A percentile compares a stretch with the other conserved stretches of the same genome.
phyloP scores from a whole-genome alignment of 192 early-diverging fungal genomes.

The Podila epigama region DNA sequence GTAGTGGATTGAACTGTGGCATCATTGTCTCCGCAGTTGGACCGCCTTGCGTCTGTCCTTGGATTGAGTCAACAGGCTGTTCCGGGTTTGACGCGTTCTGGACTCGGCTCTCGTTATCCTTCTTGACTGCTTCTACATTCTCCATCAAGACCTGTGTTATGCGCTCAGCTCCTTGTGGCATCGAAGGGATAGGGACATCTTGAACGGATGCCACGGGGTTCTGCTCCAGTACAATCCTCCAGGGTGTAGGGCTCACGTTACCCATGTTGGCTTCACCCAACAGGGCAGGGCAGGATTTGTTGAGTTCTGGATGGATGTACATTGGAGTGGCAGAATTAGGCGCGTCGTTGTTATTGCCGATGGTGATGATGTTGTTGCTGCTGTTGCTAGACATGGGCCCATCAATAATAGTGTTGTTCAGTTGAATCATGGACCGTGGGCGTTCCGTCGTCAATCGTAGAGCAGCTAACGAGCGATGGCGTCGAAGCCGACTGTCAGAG shows the following conservation, averaged over 20 bases:
- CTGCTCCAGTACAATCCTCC: not conserved
- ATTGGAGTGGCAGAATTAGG: not conserved
- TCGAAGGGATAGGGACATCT: not conserved
- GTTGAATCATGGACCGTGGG: conserved; percentile 20
- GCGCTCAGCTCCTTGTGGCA: too few species aligned
- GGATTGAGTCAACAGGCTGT: too few species aligned
- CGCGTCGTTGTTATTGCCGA: too few species aligned
- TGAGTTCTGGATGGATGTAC: conserved; percentile 6
- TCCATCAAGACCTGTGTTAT: not conserved
- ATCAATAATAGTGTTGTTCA: too few species aligned
- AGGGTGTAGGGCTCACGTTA: conserved; percentile 1
- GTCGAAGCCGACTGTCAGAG: conserved; percentile 11
- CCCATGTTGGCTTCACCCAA: conserved; percentile 4
- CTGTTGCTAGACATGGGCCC: too few species aligned
- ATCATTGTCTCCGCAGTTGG: not conserved
- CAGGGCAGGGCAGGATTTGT: conserved; percentile 19
- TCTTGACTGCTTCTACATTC: too few species aligned
- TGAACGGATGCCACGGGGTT: too few species aligned
- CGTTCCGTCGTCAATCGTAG: conserved; percentile 13
- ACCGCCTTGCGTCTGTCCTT: not conserved
- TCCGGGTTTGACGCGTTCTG: not conserved
- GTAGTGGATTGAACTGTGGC: not conserved
- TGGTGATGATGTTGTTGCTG: not conserved
- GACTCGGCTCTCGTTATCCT: not conserved
- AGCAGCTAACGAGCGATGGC: not conserved